phyloP scores from a whole-genome alignment of 2,329 filamentous ascomycete genomes.

The Westerdykella ornata region DNA sequence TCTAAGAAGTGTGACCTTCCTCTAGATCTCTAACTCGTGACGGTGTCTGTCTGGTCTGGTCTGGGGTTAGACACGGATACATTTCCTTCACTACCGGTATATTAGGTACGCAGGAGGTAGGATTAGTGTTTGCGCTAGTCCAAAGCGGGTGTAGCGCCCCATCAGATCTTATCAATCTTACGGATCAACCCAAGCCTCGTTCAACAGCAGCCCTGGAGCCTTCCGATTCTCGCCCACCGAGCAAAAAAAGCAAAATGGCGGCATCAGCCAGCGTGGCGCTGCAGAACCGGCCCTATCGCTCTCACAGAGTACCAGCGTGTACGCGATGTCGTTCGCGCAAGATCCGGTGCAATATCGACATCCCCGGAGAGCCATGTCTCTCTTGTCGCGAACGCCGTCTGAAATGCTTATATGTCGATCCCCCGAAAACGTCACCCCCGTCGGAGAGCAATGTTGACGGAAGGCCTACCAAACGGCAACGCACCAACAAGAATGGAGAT shows the following conservation, averaged over 20 bases:
- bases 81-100: no score
- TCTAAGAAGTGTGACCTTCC: no score
- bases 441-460: constrained; percentile 18
- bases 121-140: no score
- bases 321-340: constrained; percentile 38
- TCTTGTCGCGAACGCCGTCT: constrained; percentile 36
- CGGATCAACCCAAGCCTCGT: no score
- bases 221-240: no score
- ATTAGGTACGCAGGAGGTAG: no score
- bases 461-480: constrained; percentile 22
- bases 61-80: no score
- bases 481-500: constrained; percentile 23
- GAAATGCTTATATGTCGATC: constrained; percentile 34
- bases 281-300: constrained; percentile 38
- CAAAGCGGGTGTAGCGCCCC: no score
- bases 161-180: no score
- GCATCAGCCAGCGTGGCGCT: constrained; percentile 17
- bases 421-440: constrained; percentile 17
- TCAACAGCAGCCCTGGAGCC: no score
- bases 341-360: constrained; percentile 38
- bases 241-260: not conserved
- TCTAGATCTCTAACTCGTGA: no score
- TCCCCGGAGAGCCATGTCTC: constrained; percentile 35
- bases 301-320: constrained; percentile 40
- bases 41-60: no score